Evolutionary conservation across 1,284 basidiomycete species (phyloP).

Genomic region (Porogramme epimiltina): DNA sequence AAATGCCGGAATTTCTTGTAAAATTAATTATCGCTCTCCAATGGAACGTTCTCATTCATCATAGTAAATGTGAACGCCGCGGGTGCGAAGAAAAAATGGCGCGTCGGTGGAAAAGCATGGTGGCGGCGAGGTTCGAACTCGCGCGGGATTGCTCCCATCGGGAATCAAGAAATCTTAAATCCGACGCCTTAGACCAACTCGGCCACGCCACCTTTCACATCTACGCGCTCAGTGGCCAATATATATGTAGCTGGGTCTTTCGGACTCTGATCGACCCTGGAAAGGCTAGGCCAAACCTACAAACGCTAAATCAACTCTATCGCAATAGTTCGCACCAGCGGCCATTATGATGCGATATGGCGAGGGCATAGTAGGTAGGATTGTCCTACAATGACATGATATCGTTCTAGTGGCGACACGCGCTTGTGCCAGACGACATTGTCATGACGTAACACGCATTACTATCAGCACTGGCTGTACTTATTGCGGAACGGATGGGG

Average conservation of each 20-base stretch:
- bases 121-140: conserved; percentile 85
- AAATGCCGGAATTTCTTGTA: conserved; percentile 12
- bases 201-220: conserved; percentile 63
- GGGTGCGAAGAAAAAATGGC: not conserved
- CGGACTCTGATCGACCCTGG: not conserved
- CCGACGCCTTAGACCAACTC: conserved; percentile 84
- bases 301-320: no score
- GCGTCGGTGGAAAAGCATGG: conserved; percentile 44
- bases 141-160: conserved; percentile 77
- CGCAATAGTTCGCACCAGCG: no score
- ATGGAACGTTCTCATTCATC: no score
- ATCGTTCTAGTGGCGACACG: no score
- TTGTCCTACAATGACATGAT: no score
- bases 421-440: no score
- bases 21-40: not conserved
- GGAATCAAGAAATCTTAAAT: conserved; percentile 75
- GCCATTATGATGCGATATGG: no score
- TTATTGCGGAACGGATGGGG: no score
- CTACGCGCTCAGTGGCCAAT: not conserved
- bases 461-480: not conserved
- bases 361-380: no score
- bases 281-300: no score
- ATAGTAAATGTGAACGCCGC: no score
- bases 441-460: no score
- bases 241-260: not conserved